A percentile compares a stretch with the other conserved stretches of the same genome.
Conservation (phyloP, 371 early-diverging fungal species). For the Lichtheimia ramosa region DNA sequence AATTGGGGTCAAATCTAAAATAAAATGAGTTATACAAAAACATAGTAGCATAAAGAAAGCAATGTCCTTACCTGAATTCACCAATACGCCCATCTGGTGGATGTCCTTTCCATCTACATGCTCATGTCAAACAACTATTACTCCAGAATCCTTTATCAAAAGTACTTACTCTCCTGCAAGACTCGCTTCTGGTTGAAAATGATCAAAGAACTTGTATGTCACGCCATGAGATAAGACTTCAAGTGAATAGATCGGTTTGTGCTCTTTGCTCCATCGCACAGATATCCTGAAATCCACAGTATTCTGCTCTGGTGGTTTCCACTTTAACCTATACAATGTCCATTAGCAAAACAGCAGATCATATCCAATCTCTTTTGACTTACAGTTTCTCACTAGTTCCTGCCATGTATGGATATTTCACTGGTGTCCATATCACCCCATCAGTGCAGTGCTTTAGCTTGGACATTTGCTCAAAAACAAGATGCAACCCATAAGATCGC, state of each 20-base stretch:
- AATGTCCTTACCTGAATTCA: conserved; percentile 50
- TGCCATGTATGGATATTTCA: conserved; percentile 68
- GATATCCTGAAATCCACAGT: conserved; percentile 82
- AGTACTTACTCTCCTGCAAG: conserved; percentile 52
- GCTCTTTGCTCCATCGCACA: conserved; percentile 60
- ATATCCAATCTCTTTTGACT: conserved; percentile 4
- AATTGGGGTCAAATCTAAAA: conserved; percentile 56
- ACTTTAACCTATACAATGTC: conserved; percentile 67
- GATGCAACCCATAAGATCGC: conserved; percentile 56
- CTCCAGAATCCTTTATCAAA: background rate
- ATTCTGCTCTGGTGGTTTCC: conserved; percentile 88
- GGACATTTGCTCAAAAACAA: conserved; percentile 65
- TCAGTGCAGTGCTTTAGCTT: conserved; percentile 79
- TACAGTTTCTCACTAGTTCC: conserved; percentile 69
- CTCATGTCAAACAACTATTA: background rate
- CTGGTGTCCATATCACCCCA: conserved; percentile 89
- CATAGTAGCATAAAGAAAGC: background rate
- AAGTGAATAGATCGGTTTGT: conserved; percentile 65
- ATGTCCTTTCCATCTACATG: conserved; percentile 58
- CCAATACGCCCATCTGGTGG: conserved; percentile 67
- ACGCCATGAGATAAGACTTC: conserved; percentile 56
- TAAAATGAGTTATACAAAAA: background rate
- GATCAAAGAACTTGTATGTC: conserved; percentile 59
- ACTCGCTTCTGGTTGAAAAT: conserved; percentile 63
- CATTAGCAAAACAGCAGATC: no score